These are phyloP conservation scores for Moesziomyces parantarcticus DNA, from an alignment of 1,284 basidiomycete species.

Conservation along the genomic window DNA sequence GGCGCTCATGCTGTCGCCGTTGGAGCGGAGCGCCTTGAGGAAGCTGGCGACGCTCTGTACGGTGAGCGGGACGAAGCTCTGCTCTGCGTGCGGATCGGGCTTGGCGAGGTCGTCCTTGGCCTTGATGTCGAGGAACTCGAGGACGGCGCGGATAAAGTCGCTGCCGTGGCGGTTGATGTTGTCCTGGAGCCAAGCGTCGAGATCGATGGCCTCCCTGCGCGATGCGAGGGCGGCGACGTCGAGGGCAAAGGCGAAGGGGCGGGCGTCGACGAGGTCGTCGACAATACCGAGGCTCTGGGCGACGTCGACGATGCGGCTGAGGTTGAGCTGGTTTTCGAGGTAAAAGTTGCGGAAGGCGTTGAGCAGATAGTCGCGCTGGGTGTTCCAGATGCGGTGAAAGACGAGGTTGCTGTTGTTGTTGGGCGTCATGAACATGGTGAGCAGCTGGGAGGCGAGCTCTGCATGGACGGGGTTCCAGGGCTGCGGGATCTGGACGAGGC, in stretches of 20 bases:
- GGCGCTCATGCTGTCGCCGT: constrained; percentile 69
- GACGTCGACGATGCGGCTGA: constrained; percentile 92
- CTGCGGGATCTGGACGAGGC: constrained; percentile 84
- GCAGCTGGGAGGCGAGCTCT: constrained; percentile 85
- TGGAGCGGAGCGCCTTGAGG: constrained; percentile 62
- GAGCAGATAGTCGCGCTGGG: constrained; percentile 84
- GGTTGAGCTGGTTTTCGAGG: constrained; percentile 88
- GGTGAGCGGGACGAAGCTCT: constrained; percentile 62
- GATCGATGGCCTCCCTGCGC: constrained; percentile 89
- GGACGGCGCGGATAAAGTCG: constrained; percentile 81
- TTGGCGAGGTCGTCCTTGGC: constrained; percentile 64
- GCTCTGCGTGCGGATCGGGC: constrained; percentile 64
- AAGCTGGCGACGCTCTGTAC: constrained; percentile 65
- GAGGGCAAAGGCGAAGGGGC: constrained; percentile 80
- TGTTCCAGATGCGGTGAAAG: constrained; percentile 94
- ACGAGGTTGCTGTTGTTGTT: constrained; percentile 95
- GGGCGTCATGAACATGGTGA: constrained; percentile 89
- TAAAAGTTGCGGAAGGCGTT: constrained; percentile 91
- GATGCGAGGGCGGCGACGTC: constrained; percentile 94
- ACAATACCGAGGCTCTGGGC: constrained; percentile 94
- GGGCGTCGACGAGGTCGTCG: constrained; percentile 85
- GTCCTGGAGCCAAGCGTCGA: constrained; percentile 95
- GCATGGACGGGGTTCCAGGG: constrained; percentile 87
- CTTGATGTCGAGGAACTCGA: constrained; percentile 66
- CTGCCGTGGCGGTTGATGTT: constrained; percentile 81